Conservation (phyloP, 805 yeast species). For the Suhomyces faveliae region DNA sequence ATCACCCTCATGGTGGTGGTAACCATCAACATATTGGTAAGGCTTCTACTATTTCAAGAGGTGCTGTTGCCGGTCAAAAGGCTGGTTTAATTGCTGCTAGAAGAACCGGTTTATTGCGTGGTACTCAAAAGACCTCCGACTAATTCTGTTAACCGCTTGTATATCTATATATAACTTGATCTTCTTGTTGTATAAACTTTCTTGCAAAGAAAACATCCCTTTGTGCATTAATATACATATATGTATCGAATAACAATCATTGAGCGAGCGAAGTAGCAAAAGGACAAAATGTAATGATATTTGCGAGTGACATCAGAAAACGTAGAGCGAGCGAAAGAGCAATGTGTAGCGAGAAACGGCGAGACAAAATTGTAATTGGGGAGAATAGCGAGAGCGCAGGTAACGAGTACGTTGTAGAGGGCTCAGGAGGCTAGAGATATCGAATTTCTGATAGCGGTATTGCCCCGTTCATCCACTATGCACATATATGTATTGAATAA, state of each 20-base stretch:
- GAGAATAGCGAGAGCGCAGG: too few relatives aligned
- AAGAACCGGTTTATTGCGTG: conserved; percentile 99
- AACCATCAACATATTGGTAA: conserved; percentile 99
- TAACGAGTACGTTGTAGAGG: too few relatives aligned
- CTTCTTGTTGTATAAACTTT: not conserved
- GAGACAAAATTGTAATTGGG: too few relatives aligned
- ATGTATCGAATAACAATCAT: conserved; percentile 1
- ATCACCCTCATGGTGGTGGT: conserved; percentile 99
- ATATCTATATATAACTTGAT: conserved; percentile 1
- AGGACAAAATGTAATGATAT: too few relatives aligned
- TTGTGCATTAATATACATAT: conserved; percentile 9
- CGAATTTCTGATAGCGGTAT: too few relatives aligned
- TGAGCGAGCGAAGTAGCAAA: too few relatives aligned
- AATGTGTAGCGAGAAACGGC: too few relatives aligned
- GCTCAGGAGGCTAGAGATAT: too few relatives aligned
- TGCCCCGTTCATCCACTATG: too few relatives aligned
- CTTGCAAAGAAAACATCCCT: conserved; percentile 5
- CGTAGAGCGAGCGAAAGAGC: too few relatives aligned
- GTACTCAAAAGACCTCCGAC: conserved; percentile 85
- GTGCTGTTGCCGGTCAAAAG: conserved; percentile 99
- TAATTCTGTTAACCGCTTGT: conserved; percentile 15
- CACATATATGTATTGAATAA: too few relatives aligned
- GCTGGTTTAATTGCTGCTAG: conserved; percentile 99
- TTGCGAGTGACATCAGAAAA: too few relatives aligned
- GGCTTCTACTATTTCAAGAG: conserved; percentile 98